Evolutionary conservation across 106 monocot genomes (phyloP), one percentile per base, ranked within the genome.

Genomic region (Acorus calamus): DNA sequence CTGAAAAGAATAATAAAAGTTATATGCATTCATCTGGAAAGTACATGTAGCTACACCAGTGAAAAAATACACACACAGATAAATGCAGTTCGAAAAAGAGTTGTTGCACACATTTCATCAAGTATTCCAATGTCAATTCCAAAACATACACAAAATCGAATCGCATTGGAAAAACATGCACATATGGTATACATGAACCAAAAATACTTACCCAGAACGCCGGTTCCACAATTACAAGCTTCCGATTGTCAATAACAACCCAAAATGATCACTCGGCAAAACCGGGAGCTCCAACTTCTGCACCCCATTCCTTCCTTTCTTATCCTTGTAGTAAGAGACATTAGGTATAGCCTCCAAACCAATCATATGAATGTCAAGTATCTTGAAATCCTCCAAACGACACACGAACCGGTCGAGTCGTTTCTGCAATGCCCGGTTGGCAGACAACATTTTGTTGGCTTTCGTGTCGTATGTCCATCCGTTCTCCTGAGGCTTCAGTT

Each of bases 361-460:
- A 9, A 92, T 83, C 98, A 92, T 98, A 52, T 88, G 76, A 4
- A 98, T 74, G 47, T 66, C 59, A 7, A 54, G n/a, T 4, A 88
- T 66, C 65, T 77, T 69, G 50, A 92, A 92, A 51, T 92, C 91
- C 13, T 65, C 44, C 72, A 87, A 59, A 11, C 50, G 75, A 56
- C 87, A 91, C n/a, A 75, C 7, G 59, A 85, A 87, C 4, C 87
- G 61, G 69, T 98, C 98, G 7, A 98, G 9, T 41, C 98, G 70
- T 73, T 81, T 91, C 77, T 83, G 87, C 62, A 98, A 66, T 42
- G 57, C 65, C 28, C 71, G 65, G 49, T 79, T 80, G 4, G 70
- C 80, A 2, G 76, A 66, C 14, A 93, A 49, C 82, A 90, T 83
- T 13, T 46, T 41, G 61, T 96, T 80, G 9, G 83, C 41, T 44